A percentile compares a stretch with the other conserved stretches of the same genome.
These are phyloP conservation scores for Aegilops longissima DNA, from an alignment of 176 grass and related monocot genomes.

Conservation along the genomic window DNA sequence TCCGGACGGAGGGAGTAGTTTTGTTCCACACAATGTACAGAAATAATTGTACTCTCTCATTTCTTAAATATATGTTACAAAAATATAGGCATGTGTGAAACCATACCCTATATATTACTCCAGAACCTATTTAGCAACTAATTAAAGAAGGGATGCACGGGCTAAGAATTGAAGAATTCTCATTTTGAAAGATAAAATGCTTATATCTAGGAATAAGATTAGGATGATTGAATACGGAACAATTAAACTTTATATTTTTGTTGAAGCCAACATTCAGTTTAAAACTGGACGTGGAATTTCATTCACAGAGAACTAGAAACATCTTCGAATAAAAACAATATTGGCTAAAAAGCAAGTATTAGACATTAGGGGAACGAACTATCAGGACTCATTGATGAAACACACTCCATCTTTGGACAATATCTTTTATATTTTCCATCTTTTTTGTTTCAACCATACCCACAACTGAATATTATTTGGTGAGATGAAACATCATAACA, in stretches of 20 bases:
- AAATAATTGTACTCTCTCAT: not conserved
- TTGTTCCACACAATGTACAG: conserved; percentile 1
- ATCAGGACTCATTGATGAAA: too few relatives aligned
- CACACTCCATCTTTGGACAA: too few relatives aligned
- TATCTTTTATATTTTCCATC: too few relatives aligned
- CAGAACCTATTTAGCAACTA: not conserved
- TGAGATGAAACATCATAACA: too few relatives aligned
- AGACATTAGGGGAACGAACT: too few relatives aligned
- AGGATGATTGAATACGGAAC: not conserved
- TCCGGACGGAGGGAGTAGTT: not conserved
- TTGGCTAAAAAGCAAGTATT: not conserved
- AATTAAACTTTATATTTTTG: not conserved
- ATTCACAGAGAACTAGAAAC: not conserved
- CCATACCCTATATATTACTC: not conserved
- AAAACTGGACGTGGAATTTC: not conserved
- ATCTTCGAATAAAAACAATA: not conserved
- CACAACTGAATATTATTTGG: too few relatives aligned
- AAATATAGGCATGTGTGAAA: not conserved
- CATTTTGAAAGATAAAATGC: not conserved
- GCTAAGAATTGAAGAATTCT: conserved; percentile 3
- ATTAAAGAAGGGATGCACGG: not conserved
- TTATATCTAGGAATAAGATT: not conserved
- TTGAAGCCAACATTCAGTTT: not conserved
- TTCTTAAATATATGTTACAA: not conserved
- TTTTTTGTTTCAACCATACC: too few relatives aligned